These are phyloP conservation scores for Austroboletus eburneus DNA, from an alignment of 768 basidiomycete species.

Conservation along the genomic window DNA sequence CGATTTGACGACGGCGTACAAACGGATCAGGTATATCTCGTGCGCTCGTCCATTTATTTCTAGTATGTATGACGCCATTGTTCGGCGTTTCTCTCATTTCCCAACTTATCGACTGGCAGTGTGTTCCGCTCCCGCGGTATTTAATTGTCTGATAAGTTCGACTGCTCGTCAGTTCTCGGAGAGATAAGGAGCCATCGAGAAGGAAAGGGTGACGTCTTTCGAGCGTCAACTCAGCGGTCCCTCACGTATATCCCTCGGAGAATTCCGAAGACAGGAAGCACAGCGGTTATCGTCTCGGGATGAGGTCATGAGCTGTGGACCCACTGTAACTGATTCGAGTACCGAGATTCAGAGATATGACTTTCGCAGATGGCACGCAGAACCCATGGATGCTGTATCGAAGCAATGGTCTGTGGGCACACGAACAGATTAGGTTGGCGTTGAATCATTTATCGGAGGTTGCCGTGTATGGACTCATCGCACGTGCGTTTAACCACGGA, in stretches of 20 bases:
- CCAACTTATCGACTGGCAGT: background rate
- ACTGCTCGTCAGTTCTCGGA: too few relatives aligned
- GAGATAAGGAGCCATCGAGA: background rate
- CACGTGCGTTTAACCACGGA: too few relatives aligned
- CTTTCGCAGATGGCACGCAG: too few relatives aligned
- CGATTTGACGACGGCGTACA: background rate
- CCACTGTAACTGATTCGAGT: too few relatives aligned
- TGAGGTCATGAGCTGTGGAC: background rate
- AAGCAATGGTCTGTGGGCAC: too few relatives aligned
- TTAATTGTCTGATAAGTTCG: background rate
- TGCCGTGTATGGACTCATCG: too few relatives aligned
- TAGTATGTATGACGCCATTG: background rate
- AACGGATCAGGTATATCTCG: background rate
- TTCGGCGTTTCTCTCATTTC: background rate
- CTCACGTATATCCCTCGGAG: background rate
- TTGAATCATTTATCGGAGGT: too few relatives aligned
- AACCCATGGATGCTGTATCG: too few relatives aligned
- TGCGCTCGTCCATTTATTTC: background rate
- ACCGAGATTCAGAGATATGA: too few relatives aligned
- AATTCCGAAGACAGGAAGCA: too few relatives aligned
- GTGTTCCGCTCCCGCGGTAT: background rate
- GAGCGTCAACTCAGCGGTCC: background rate
- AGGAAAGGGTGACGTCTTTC: background rate
- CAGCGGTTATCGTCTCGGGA: too few relatives aligned
- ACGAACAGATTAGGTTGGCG: too few relatives aligned